Base-by-base conservation (phyloP, 768 basidiomycete genomes). In the Phanerochaete sordida region DNA sequence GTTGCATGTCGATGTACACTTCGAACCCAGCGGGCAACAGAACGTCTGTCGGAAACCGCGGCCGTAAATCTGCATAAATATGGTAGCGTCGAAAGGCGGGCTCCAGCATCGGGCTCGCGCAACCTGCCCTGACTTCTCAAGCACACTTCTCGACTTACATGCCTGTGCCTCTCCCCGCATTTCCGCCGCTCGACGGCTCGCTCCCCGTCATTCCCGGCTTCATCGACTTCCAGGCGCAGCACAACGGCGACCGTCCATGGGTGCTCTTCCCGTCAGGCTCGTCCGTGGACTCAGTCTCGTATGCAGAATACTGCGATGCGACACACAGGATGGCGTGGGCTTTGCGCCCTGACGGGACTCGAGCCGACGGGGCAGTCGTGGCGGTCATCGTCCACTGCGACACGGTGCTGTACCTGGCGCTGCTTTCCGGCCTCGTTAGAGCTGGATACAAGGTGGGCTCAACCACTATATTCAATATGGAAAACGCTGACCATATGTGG, bases 301-400 rank as follows among this genome's bases (percentile, higher is more conserved):
- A 37, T 26, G 12, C 35, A 9, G 37, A 59, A 21, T 46, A 53
- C 33, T 50, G 43, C 16, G 30, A 51, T 12, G 58, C 58, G 7
- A 59, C 58, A 1, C 49, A 59, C 21, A 15, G 58, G 3, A 27
- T 53, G 4, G 58, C 58, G 2, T 27, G 52, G 35, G 13, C 21
- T 24, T 21, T 52, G 27, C 27, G 58, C 31, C 58, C 58, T 3
- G 27, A 48, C 26, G 28, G 50, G 13, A 31, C n/a, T 11, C 45
- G 50, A 23, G 28, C 23, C 2, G n/a, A 52, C 12, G 58, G 58
- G 21, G 58, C 52, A 27, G 24, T 59, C 8, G 37, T 52, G 6
- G 58, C 58, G 3, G 8, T 59, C 35, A 23, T 59, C n/a, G 15
- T 59, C 13, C 58, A 59, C 37, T 43, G 37, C 58, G 77, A 79